phyloP scores from a whole-genome alignment of 306 rosid genomes.

The Vigna reflexopilosa region DNA sequence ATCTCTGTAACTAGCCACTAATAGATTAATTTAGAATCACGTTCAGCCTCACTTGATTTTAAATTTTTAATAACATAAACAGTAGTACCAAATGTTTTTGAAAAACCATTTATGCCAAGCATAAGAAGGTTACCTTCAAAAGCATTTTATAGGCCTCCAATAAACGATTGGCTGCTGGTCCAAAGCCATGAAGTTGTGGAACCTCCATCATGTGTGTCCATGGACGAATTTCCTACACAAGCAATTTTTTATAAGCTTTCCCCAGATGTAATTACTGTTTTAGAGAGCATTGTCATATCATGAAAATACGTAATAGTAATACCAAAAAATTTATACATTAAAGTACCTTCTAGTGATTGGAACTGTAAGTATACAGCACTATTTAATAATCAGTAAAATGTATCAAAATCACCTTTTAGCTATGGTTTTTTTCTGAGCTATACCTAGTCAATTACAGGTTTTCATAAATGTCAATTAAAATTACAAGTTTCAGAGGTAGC shows the following conservation, averaged over 20 bases:
- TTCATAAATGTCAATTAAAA: not conserved
- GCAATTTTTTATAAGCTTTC: constrained; percentile 24
- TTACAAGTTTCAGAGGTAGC: not conserved
- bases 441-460: not conserved
- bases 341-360: not conserved
- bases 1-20: not conserved
- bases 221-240: constrained; percentile 92
- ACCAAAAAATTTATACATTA: not conserved
- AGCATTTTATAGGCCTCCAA: constrained; percentile 97
- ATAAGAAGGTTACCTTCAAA: constrained; percentile 69
- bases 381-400: not conserved
- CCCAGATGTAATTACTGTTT: not conserved
- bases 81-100: not conserved
- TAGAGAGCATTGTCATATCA: constrained; percentile 25
- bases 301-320: not conserved
- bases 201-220: constrained; percentile 99
- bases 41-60: constrained; percentile 24
- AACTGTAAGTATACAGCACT: not conserved
- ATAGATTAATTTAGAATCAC: constrained; percentile 15
- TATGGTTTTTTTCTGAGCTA: not conserved
- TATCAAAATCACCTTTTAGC: not conserved
- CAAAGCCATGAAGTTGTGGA: constrained; percentile 98
- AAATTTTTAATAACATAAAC: constrained; percentile 3
- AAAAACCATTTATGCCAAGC: not conserved
- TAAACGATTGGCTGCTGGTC: constrained; percentile 95